These are phyloP conservation scores for Begonia masoniana DNA, from an alignment of 306 rosid genomes.

Conservation along the genomic window DNA sequence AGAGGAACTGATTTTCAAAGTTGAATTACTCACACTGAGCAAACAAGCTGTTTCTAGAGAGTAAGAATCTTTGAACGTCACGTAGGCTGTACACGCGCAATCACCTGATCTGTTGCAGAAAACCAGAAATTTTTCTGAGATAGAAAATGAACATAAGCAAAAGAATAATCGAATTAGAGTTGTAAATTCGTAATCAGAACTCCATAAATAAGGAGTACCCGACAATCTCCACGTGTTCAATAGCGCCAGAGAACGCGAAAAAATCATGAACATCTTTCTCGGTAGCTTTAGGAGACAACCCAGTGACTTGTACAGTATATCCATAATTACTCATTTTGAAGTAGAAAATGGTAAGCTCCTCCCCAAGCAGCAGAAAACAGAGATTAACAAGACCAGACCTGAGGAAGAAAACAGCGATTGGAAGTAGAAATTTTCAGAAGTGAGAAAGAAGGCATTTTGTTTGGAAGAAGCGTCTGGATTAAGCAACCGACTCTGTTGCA, in stretches of 20 bases:
- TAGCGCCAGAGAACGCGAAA: constrained; percentile 66
- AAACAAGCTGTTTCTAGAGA: constrained; percentile 89
- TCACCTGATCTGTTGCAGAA: constrained; percentile 52
- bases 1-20: neutral
- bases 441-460: too few relatives aligned
- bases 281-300: constrained; percentile 61
- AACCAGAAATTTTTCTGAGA: neutral
- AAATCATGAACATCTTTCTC: constrained; percentile 69
- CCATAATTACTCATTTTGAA: constrained; percentile 40
- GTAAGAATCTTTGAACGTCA: constrained; percentile 74
- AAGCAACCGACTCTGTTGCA: too few relatives aligned
- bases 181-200: too few relatives aligned
- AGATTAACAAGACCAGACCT: neutral
- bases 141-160: too few relatives aligned
- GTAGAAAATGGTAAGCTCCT: neutral
- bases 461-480: too few relatives aligned
- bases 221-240: constrained; percentile 55
- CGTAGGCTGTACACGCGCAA: constrained; percentile 65
- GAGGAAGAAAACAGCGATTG: too few relatives aligned
- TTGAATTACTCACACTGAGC: constrained; percentile 61
- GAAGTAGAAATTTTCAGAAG: too few relatives aligned
- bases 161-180: too few relatives aligned
- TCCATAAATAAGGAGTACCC: constrained; percentile 19
- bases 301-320: constrained; percentile 58
- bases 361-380: neutral